Percentiles rank a stretch among this genome's conserved stretches.
Conservation (phyloP, 257 asterid species). For the Nicotiana noctiflora region DNA sequence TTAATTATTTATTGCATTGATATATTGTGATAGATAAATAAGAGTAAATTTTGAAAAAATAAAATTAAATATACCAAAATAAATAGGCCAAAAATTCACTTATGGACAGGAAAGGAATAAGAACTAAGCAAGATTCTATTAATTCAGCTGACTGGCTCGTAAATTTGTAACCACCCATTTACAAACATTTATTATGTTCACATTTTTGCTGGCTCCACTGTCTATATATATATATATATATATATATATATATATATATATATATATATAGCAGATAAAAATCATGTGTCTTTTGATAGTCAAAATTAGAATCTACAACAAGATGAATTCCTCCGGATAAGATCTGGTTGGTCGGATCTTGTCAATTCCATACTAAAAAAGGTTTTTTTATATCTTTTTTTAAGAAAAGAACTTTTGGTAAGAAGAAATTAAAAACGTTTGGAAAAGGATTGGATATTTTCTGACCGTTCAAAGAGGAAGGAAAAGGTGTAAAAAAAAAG, state of each 20-base stretch:
- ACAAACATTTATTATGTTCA: not conserved
- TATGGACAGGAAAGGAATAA: too few species aligned
- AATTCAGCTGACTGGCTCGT: not conserved
- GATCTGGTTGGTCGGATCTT: conserved; percentile 9
- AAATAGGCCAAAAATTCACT: too few species aligned
- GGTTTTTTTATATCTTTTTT: not conserved
- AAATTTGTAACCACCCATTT: not conserved
- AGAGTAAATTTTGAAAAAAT: too few species aligned
- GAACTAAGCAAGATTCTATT: too few species aligned
- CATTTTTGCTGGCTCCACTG: not conserved
- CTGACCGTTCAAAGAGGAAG: too few species aligned
- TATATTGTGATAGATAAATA: too few species aligned
- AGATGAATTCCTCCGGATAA: conserved; percentile 8
- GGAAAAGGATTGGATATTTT: too few species aligned
- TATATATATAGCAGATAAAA: not conserved
- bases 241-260: too few species aligned
- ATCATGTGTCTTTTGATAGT: not conserved
- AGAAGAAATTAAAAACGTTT: not conserved
- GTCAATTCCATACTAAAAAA: not conserved
- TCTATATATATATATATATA: too few species aligned
- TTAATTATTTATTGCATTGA: too few species aligned
- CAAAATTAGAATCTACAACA: conserved; percentile 7
- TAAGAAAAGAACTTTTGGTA: not conserved
- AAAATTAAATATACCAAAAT: too few species aligned
- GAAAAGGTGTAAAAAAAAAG: too few species aligned